Evolutionary conservation across 2,329 filamentous ascomycete species (phyloP).

Genomic region (Zasmidium citrigriseum): DNA sequence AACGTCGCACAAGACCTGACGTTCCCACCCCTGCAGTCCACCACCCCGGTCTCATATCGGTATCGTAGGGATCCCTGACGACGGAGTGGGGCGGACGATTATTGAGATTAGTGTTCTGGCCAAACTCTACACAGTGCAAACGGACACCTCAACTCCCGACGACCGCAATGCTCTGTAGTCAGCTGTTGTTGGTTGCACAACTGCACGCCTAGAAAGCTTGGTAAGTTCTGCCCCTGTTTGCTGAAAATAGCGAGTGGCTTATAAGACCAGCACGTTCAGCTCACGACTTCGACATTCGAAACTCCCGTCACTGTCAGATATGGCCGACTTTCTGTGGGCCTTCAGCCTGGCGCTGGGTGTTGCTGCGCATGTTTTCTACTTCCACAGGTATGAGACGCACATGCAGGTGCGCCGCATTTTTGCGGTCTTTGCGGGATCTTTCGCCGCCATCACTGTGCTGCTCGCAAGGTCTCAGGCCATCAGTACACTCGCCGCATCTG

Average conservation of each 20-base stretch:
- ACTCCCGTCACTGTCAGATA: no score
- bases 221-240: no score
- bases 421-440: conserved; percentile 9
- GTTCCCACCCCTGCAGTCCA: neutral
- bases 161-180: no score
- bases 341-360: conserved; percentile 10
- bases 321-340: neutral
- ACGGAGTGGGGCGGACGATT: neutral
- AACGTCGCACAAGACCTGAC: neutral
- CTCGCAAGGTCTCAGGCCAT: conserved; percentile 6
- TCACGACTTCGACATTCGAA: no score
- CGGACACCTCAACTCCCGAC: no score
- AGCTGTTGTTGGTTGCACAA: no score
- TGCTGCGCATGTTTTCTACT: conserved; percentile 25
- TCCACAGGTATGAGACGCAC: conserved; percentile 27
- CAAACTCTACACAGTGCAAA: neutral
- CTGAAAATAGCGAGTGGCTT: no score
- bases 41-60: neutral
- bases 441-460: conserved; percentile 1
- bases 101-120: neutral
- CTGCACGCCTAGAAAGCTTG: no score
- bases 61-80: neutral
- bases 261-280: no score
- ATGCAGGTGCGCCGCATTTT: conserved; percentile 18
- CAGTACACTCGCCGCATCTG: conserved; percentile 5